Base-by-base conservation (phyloP, 2,329 filamentous ascomycete genomes). In the Paracoccidioides brasiliensis region DNA sequence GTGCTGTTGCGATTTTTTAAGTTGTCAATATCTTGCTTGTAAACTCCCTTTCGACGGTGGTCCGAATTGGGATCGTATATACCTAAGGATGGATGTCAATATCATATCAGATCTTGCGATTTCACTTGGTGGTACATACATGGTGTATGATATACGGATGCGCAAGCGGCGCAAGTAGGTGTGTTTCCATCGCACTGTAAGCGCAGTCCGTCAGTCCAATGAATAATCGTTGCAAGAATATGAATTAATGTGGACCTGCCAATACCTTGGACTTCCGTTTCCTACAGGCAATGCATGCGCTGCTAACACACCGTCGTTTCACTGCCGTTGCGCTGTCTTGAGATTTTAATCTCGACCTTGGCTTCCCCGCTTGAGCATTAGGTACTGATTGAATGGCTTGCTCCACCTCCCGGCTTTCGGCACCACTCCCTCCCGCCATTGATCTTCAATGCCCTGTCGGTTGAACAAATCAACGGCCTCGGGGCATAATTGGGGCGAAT, bases 11-110 rank as follows among this genome's bases (percentile, higher is more conserved):
- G 83, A 28, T 90, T 90, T 73, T 94, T 94, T 69, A 91, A 79
- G 66, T 82, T 88, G 69, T 95, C 90, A 30, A 86, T 82, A 70
- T 95, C 93, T 71, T 95, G 90, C 66, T 91, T 90, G 70, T 97
- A 97, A 51, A 97, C 93, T 58, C 93, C 93, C 70, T 97, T 97
- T 52, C 93, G 85, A 52, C 93, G 86, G 69, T 96, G 90, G 69
- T 98, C 93, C 57, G 90, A 95, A 67, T 90, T 94, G 3, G 90
- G 91, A 67, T 97, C 91, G 76, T 97, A 97, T 61, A 96, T 79
- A 69, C 93, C 96, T 73, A 49, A 33, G 5, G 14, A 53, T 46
- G 57, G 44, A 32, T 10, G 12, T 30, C 35, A 54, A 35, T 53
- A 46, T 40, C 33, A 35, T 53, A 46, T 40, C 33, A 51, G 33